These are phyloP conservation scores for Pinus tabuliformis DNA, from an alignment of 75 land plant genomes.

Conservation along the genomic window DNA sequence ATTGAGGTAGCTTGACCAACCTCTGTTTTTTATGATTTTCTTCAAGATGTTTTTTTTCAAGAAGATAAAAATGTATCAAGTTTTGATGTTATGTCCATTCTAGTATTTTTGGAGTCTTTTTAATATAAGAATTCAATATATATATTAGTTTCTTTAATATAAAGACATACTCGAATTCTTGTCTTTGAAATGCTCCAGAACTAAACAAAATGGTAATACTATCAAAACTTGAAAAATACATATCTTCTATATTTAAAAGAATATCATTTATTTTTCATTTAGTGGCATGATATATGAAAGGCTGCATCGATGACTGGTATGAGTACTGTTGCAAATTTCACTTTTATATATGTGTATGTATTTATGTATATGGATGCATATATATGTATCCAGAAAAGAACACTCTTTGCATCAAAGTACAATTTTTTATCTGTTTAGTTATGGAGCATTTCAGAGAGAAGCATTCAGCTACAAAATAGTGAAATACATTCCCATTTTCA, in stretches of 20 bases:
- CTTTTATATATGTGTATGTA: too few species aligned
- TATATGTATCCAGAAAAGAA: too few species aligned
- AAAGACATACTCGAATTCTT: too few species aligned
- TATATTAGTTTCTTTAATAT: too few species aligned
- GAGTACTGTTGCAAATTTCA: neutral
- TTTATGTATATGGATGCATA: too few species aligned
- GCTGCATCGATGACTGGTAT: neutral
- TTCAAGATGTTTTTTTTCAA: neutral
- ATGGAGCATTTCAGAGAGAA: too few species aligned
- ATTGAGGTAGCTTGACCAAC: slow-evolving; percentile 57
- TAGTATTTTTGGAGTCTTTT: neutral
- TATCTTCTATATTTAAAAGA: neutral
- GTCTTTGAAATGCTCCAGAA: neutral
- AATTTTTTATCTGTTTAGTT: too few species aligned
- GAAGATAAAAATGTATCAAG: neutral
- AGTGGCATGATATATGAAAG: neutral
- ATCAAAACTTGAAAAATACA: neutral
- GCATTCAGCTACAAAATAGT: too few species aligned
- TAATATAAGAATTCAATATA: neutral
- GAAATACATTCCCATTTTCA: too few species aligned
- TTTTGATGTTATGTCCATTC: too few species aligned
- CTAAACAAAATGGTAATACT: neutral
- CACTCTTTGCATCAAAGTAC: too few species aligned
- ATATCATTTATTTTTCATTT: neutral
- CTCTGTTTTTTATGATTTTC: neutral